Conservation (phyloP, 2,329 filamentous ascomycete genomes). For the Talaromyces islandicus region DNA sequence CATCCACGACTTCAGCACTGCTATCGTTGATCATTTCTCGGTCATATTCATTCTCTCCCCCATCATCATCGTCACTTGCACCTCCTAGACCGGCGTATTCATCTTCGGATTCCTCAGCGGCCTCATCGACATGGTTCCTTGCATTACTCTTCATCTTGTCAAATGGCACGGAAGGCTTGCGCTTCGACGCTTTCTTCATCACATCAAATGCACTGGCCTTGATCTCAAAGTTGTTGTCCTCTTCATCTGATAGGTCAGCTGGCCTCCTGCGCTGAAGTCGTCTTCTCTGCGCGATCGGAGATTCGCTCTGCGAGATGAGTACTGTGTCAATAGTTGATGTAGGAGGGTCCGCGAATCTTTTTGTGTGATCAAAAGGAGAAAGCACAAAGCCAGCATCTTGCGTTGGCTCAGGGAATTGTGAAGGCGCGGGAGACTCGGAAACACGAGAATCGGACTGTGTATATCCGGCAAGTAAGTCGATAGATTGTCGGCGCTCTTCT, state of each 20-base stretch:
- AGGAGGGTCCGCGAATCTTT: constrained; percentile 59
- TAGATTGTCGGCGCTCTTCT: constrained; percentile 33
- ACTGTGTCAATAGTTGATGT: constrained; percentile 68
- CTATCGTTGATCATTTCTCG: constrained; percentile 89
- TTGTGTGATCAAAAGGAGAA: constrained; percentile 62
- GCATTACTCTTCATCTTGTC: constrained; percentile 84
- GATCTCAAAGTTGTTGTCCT: constrained; percentile 31
- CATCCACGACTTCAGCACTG: constrained; percentile 68
- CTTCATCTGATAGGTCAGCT: constrained; percentile 38
- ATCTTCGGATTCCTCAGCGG: constrained; percentile 95
- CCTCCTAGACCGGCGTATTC: constrained; percentile 95
- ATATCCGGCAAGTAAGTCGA: constrained; percentile 40
- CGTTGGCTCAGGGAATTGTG: constrained; percentile 67
- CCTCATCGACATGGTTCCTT: constrained; percentile 81
- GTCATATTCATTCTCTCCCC: constrained; percentile 68
- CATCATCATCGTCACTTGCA: constrained; percentile 77
- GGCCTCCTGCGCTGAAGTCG: constrained; percentile 46
- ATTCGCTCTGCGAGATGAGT: constrained; percentile 50
- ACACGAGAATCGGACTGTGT: constrained; percentile 27
- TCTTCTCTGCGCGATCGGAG: constrained; percentile 56
- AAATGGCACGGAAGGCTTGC: constrained; percentile 56
- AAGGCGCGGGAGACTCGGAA: constrained; percentile 37
- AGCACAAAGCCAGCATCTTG: constrained; percentile 74
- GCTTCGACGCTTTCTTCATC: constrained; percentile 61
- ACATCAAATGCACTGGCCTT: constrained; percentile 58